Conservation (phyloP, 179 eudicot genomes). For the Actinidia chinensis region DNA sequence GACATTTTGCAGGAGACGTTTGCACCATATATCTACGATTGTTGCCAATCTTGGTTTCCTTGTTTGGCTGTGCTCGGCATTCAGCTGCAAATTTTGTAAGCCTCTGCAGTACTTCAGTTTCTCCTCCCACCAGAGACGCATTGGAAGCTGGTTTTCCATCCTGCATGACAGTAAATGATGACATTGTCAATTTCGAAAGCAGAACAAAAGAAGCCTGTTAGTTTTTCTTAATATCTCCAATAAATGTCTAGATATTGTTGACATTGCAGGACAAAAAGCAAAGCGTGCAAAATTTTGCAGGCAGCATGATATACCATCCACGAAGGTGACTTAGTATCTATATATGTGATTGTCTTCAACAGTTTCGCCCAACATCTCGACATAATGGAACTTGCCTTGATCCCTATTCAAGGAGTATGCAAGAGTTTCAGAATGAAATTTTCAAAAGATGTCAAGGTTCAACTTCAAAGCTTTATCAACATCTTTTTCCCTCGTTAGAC, state of each 20-base stretch:
- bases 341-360: background rate
- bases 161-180: conserved; percentile 32
- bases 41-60: conserved; percentile 56
- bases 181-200: background rate
- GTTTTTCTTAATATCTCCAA: background rate
- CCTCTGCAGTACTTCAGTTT: conserved; percentile 89
- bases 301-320: background rate
- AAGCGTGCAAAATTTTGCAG: background rate
- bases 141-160: conserved; percentile 69
- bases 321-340: no score
- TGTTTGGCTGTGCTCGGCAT: conserved; percentile 74
- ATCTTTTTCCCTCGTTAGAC: no score
- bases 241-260: background rate
- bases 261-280: background rate
- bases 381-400: background rate
- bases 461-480: background rate
- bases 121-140: conserved; percentile 84
- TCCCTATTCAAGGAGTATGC: no score
- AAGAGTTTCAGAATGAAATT: background rate
- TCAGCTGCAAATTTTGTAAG: conserved; percentile 80
- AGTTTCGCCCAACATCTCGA: background rate
- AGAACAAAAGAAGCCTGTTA: background rate
- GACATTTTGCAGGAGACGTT: conserved; percentile 93
- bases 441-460: background rate
- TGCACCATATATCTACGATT: conserved; percentile 78